Evolutionary conservation across 2,329 filamentous ascomycete species (phyloP), one percentile per base, ranked within the genome.

Genomic region (Sporothrix inflata): DNA sequence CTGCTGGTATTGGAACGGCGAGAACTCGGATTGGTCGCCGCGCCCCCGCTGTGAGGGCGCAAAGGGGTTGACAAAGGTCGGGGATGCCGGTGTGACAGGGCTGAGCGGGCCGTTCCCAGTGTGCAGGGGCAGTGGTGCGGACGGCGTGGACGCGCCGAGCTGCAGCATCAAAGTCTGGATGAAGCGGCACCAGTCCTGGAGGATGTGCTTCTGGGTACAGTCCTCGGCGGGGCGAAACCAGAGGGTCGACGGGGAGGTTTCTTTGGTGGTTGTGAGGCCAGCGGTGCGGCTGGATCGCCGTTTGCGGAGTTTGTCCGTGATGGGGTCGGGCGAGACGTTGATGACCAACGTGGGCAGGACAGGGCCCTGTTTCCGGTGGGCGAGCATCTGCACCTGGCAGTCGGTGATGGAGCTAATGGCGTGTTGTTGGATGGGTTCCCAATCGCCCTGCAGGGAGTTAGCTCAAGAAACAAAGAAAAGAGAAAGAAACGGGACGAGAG

Each of bases 211-310:
- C 12, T 74, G 69, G 34, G 71, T 51, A 51, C 30, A 57, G 71
- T 89, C 86, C 21, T 90, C 87, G 4, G 84, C 81, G 0, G 84
- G 81, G 42, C 89, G 87, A 74, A 91, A 91, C 80, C 86, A 86
- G 2, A 91, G 79, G 0, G 84, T 85, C 9, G 82, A 83, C 2
- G 84, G 81, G 9, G 81, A 79, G 1, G 83, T 80, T 19, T 89
- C 86, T 77, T 86, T 89, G 72, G 81, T 84, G 7, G 82, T 79
- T 11, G 85, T 85, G 27, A 91, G 81, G 3, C 87, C 87, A 4
- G 87, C 85, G 3, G 89, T 87, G 73, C 89, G 85, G 75, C 89
- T 91, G 63, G 89, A 91, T 73, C 89, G 85, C 67, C 89, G 86
- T 76, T 90, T 91, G 71, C 88, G 86, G 74, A 89, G 82, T 78